phyloP scores from a whole-genome alignment of 2,329 filamentous ascomycete species.

The Diplocarpon mali region DNA sequence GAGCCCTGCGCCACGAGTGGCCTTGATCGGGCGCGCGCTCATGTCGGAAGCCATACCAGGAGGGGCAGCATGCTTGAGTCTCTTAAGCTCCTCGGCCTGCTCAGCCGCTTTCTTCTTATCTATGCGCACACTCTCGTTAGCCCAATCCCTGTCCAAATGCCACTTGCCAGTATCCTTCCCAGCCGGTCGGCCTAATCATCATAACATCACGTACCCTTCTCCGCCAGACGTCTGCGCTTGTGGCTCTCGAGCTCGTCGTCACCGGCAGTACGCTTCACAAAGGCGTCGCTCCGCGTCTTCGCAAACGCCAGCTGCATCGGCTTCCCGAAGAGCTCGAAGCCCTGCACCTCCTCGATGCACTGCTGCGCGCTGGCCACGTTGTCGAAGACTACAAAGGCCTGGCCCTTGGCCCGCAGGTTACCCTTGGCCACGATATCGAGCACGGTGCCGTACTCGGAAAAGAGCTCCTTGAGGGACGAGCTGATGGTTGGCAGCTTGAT shows the following conservation, averaged over 20 bases:
- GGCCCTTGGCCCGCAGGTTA: constrained; percentile 85
- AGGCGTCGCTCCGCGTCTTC: constrained; percentile 76
- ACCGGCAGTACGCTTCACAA: constrained; percentile 61
- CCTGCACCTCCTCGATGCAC: constrained; percentile 82
- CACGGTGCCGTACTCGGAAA: constrained; percentile 78
- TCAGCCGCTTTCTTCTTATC: constrained; percentile 73
- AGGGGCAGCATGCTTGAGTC: constrained; percentile 52
- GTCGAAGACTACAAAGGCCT: constrained; percentile 92
- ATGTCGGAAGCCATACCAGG: constrained; percentile 25
- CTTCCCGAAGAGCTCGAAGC: constrained; percentile 88
- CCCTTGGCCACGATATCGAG: constrained; percentile 80
- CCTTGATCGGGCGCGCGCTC: constrained; percentile 53
- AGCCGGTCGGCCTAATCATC: too few species aligned
- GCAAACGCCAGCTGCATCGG: constrained; percentile 79
- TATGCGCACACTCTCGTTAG: constrained; percentile 21
- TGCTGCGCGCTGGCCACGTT: constrained; percentile 63
- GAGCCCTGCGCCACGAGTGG: constrained; percentile 59
- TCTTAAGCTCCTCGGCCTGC: constrained; percentile 66
- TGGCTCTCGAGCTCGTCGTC: constrained; percentile 78
- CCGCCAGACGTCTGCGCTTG: constrained; percentile 71
- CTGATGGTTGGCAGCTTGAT: constrained; percentile 72
- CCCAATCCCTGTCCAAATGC: background rate
- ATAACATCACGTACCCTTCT: constrained; percentile 57
- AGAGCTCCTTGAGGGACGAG: constrained; percentile 63
- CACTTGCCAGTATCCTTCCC: too few species aligned